Evolutionary conservation across 2,329 filamentous ascomycete species (phyloP).

Genomic region (Penicillium sp.): DNA sequence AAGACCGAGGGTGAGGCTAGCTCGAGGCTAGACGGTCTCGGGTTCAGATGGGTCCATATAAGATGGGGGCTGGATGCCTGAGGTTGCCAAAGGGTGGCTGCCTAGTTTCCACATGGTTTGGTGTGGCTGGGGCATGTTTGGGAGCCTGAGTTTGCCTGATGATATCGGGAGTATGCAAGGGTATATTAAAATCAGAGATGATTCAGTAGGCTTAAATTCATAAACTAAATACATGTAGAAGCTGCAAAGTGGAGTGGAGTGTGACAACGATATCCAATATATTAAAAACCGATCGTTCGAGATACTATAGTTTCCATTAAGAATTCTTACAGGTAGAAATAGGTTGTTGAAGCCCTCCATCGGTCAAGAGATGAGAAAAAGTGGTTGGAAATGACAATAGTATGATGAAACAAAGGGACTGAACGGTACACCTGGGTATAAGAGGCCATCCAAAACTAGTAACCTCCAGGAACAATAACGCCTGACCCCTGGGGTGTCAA

Average conservation of each 20-base stretch:
- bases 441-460: slow-evolving; percentile 33
- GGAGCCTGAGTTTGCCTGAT: neutral
- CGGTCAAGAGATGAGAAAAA: neutral
- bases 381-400: slow-evolving; percentile 1
- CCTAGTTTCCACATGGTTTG: neutral
- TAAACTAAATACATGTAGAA: too few species aligned
- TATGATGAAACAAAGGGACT: slow-evolving; percentile 13
- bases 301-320: neutral
- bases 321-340: neutral
- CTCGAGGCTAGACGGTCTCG: neutral
- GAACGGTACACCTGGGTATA: slow-evolving; percentile 40
- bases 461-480: slow-evolving; percentile 33
- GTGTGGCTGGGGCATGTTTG: neutral
- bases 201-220: too few species aligned
- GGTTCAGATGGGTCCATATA: neutral
- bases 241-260: neutral
- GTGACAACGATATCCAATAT: neutral
- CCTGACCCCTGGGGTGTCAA: slow-evolving; percentile 33
- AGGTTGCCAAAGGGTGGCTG: neutral
- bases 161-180: neutral
- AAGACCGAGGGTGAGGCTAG: neutral
- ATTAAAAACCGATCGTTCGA: neutral
- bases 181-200: too few species aligned
- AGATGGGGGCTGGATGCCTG: slow-evolving; percentile 1
- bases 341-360: neutral